Base-by-base conservation (phyloP, 768 basidiomycete genomes). In the Steccherinum ochraceum region DNA sequence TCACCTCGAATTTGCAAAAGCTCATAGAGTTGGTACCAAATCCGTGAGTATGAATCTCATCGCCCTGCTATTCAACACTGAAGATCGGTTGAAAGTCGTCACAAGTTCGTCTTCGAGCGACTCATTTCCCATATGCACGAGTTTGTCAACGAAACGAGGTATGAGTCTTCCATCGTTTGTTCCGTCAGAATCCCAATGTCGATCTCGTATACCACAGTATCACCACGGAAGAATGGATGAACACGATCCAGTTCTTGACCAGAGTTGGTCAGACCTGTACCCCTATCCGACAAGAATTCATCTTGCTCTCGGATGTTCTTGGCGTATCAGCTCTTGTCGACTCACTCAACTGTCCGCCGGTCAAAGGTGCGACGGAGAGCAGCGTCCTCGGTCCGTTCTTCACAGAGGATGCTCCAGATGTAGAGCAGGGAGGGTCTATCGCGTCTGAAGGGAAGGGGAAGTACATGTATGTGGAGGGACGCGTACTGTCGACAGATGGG, bases 371-470 rank as follows among this genome's bases (percentile, higher is more conserved):
- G 19, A 91, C 89, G 0, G 86, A 87, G 58, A 79, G 78, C 24
- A 86, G 83, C 19, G 83, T 93, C 11, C 74, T 93, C 23, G 90
- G 90, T 2, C 91, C 90, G 3, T 93, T 93, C 70, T 84, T 76
- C 59, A 88, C 87, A 2, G 81, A 83, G 18, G 89, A 92, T 60
- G 80, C 88, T 16, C 78, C 80, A 19, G 79, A 89, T 39, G 64
- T 90, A 50, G 64, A 72, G 20, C 64, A 75, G 4, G 89, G 90
- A 3, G 87, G 76, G 1, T 80, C 83, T 10, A 93, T 93, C 47
- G 89, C 91, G 5, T 89, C 89, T 0, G 89, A 92, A 64, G 90
- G 86, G 51, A 91, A 89, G 66, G 91, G 90, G 19, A 79, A 89
- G 10, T 87, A 90, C 63, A 71, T 93, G 78, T 90, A 76, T 56